Evolutionary conservation across 164 flowering plant species (phyloP).

Genomic region (Protea cynaroides): DNA sequence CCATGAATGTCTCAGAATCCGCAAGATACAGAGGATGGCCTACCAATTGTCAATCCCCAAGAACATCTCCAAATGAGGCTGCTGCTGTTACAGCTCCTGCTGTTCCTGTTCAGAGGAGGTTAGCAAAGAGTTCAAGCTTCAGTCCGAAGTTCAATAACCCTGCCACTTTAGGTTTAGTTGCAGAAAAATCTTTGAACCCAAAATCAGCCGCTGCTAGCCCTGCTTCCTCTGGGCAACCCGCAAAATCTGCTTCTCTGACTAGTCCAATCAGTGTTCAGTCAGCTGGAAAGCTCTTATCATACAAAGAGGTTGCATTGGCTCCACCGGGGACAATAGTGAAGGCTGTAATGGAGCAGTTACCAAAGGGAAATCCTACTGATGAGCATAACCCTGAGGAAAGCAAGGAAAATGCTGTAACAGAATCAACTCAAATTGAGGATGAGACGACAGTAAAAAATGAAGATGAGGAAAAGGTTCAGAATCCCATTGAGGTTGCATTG

Average conservation of each 20-base stretch:
- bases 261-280: constrained; percentile 49
- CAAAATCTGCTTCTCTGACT: constrained; percentile 33
- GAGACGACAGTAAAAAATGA: constrained; percentile 9
- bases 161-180: constrained; percentile 16
- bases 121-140: constrained; percentile 57
- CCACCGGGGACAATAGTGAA: constrained; percentile 86
- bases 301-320: constrained; percentile 89
- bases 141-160: constrained; percentile 39
- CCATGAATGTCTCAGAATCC: constrained; percentile 42
- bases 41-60: constrained; percentile 44
- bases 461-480: constrained; percentile 23
- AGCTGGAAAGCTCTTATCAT: constrained; percentile 69
- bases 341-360: constrained; percentile 49
- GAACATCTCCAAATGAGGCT: constrained; percentile 37
- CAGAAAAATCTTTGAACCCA: constrained; percentile 29
- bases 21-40: constrained; percentile 44
- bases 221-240: constrained; percentile 33
- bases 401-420: constrained; percentile 22
- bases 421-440: constrained; percentile 19
- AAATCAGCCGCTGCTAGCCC: constrained; percentile 56
- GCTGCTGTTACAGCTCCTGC: constrained; percentile 20
- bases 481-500: constrained; percentile 58
- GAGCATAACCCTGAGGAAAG: constrained; percentile 22
- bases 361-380: constrained; percentile 28
- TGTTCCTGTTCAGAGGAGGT: constrained; percentile 34